These are phyloP conservation scores for Leccinum pellstonianum DNA, from an alignment of 768 basidiomycete species.

Conservation along the genomic window DNA sequence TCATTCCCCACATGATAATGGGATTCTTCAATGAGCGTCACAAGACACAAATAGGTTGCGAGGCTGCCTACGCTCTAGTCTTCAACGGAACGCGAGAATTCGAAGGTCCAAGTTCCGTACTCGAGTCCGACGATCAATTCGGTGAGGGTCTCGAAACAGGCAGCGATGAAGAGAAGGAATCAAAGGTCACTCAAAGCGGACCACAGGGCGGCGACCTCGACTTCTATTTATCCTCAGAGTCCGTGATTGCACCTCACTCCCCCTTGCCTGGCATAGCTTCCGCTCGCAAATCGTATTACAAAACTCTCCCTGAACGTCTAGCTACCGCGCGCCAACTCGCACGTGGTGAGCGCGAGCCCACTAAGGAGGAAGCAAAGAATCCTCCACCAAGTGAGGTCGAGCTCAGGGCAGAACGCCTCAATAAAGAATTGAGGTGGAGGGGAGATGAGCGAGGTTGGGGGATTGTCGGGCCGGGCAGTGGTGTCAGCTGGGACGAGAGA, in stretches of 20 bases:
- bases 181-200: constrained; percentile 1
- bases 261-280: constrained; percentile 61
- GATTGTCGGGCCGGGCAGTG: constrained; percentile 61
- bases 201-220: constrained; percentile 59
- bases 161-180: constrained; percentile 7
- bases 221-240: constrained; percentile 68
- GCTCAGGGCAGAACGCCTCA: constrained; percentile 80
- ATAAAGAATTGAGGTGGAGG: constrained; percentile 87
- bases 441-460: constrained; percentile 78
- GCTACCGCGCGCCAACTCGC: constrained; percentile 73
- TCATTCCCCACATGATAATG: constrained; percentile 87
- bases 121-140: constrained; percentile 22
- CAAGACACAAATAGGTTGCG: constrained; percentile 76
- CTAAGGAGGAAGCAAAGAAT: constrained; percentile 73
- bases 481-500: constrained; percentile 76
- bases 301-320: constrained; percentile 63
- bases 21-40: constrained; percentile 89
- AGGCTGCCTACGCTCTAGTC: constrained; percentile 77
- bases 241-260: constrained; percentile 65
- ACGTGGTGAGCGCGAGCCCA: constrained; percentile 74
- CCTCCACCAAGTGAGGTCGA: constrained; percentile 89
- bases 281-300: constrained; percentile 75
- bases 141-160: constrained; percentile 3
- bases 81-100: constrained; percentile 62
- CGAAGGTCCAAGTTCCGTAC: constrained; percentile 29